Conservation (phyloP, 2,329 filamentous ascomycete species). For the Aureobasidium sp. region DNA sequence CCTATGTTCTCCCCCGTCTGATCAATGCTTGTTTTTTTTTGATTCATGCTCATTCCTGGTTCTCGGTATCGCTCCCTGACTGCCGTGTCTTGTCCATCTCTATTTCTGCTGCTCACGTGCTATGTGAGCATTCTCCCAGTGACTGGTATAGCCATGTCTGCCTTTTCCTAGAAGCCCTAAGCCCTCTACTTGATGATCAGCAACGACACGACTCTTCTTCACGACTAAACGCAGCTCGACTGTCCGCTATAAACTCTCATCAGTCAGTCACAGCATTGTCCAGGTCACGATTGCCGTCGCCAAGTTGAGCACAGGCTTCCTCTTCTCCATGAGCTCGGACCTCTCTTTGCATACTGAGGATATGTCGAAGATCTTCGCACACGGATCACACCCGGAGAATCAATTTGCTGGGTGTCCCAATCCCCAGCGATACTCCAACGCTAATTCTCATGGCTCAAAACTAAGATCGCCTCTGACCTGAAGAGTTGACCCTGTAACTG, state of each 20-base stretch:
- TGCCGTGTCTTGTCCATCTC: not conserved
- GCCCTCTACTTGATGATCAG: not conserved
- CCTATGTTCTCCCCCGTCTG: not conserved
- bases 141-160: not conserved
- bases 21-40: not conserved
- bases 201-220: not conserved
- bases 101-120: not conserved
- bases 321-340: slow-evolving; percentile 2
- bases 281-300: not conserved
- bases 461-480: not conserved
- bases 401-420: not conserved
- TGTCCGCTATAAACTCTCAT: not conserved
- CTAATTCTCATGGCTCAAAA: not conserved
- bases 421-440: slow-evolving; percentile 1
- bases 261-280: not conserved
- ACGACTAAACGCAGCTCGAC: not conserved
- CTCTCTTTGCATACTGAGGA: not conserved
- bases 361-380: not conserved
- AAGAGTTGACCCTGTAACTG: not conserved
- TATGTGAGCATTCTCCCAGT: no score
- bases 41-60: not conserved
- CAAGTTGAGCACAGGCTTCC: slow-evolving; percentile 8
- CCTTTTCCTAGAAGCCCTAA: not conserved
- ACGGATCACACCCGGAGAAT: not conserved
- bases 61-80: not conserved